A percentile compares a stretch with the other conserved stretches of the same genome.
phyloP scores from a whole-genome alignment of 2,329 filamentous ascomycete genomes.

The Aaosphaeria arxii region DNA sequence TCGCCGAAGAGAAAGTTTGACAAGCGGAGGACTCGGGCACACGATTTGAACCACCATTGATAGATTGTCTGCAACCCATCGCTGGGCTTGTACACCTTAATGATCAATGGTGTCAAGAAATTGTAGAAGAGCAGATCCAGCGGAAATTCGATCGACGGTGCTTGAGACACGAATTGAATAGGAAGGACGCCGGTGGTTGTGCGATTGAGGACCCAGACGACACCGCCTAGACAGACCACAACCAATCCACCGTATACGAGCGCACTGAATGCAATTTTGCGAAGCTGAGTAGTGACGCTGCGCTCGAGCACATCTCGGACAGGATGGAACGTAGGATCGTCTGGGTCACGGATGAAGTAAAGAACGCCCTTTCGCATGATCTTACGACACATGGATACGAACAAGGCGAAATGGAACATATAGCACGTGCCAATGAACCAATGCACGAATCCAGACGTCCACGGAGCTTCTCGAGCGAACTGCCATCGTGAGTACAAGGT shows the following conservation, averaged over 20 bases:
- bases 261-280: slow-evolving; percentile 94
- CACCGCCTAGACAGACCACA: slow-evolving; percentile 87
- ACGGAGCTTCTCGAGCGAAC: slow-evolving; percentile 75
- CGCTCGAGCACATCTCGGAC: slow-evolving; percentile 95
- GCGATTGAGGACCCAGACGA: slow-evolving; percentile 84
- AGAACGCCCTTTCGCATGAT: slow-evolving; percentile 94
- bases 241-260: slow-evolving; percentile 93
- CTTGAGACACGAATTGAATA: slow-evolving; percentile 89
- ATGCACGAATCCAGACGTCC: slow-evolving; percentile 92
- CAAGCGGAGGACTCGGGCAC: slow-evolving; percentile 74
- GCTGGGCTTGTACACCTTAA: slow-evolving; percentile 80
- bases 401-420: slow-evolving; percentile 99
- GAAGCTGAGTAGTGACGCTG: slow-evolving; percentile 84
- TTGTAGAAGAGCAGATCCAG: slow-evolving; percentile 96
- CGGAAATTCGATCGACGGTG: slow-evolving; percentile 90
- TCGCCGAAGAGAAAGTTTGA: slow-evolving; percentile 94
- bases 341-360: slow-evolving; percentile 97
- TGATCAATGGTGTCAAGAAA: slow-evolving; percentile 84
- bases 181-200: slow-evolving; percentile 72
- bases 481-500: slow-evolving; percentile 72
- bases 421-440: slow-evolving; percentile 99
- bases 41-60: slow-evolving; percentile 92
- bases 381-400: slow-evolving; percentile 98
- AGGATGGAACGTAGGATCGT: slow-evolving; percentile 97
- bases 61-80: slow-evolving; percentile 83